Evolutionary conservation across 2,329 filamentous ascomycete species (phyloP).

Genomic region (Botryotinia convoluta): DNA sequence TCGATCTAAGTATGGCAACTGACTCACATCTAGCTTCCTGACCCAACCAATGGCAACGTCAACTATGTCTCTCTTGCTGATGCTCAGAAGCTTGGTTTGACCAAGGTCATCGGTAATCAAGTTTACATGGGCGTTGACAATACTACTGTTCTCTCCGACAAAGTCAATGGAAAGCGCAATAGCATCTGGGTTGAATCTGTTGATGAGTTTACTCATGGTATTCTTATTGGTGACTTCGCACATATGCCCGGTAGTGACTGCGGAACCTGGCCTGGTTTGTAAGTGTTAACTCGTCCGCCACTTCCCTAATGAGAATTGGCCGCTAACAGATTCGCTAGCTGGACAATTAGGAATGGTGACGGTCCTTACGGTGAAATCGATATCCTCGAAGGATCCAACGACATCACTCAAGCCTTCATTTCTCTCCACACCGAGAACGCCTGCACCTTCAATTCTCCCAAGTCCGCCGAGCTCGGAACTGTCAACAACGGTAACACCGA

Average conservation of each 20-base stretch:
- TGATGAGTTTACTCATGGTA: constrained; percentile 58
- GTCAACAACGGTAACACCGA: constrained; percentile 42
- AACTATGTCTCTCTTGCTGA: constrained; percentile 40
- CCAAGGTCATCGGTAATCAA: constrained; percentile 52
- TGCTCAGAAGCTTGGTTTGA: constrained; percentile 56
- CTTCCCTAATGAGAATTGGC: not conserved
- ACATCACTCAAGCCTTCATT: constrained; percentile 22
- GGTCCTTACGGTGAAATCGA: constrained; percentile 34
- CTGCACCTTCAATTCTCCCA: constrained; percentile 27
- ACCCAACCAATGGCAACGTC: constrained; percentile 34
- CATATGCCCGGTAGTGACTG: constrained; percentile 72
- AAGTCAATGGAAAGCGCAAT: constrained; percentile 46
- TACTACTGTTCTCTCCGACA: constrained; percentile 25
- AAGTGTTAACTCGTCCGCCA: constrained; percentile 21
- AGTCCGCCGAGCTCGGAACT: constrained; percentile 19
- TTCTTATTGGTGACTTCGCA: constrained; percentile 69
- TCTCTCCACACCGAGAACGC: constrained; percentile 27
- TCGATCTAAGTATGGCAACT: not conserved
- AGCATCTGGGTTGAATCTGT: constrained; percentile 67
- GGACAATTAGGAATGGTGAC: constrained; percentile 29
- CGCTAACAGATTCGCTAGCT: constrained; percentile 21
- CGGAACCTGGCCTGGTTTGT: constrained; percentile 72
- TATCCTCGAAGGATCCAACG: constrained; percentile 59
- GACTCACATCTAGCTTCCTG: constrained; percentile 21
- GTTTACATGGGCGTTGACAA: constrained; percentile 52